phyloP scores from a whole-genome alignment of 1,284 basidiomycete genomes.

The Chiua sp. region DNA sequence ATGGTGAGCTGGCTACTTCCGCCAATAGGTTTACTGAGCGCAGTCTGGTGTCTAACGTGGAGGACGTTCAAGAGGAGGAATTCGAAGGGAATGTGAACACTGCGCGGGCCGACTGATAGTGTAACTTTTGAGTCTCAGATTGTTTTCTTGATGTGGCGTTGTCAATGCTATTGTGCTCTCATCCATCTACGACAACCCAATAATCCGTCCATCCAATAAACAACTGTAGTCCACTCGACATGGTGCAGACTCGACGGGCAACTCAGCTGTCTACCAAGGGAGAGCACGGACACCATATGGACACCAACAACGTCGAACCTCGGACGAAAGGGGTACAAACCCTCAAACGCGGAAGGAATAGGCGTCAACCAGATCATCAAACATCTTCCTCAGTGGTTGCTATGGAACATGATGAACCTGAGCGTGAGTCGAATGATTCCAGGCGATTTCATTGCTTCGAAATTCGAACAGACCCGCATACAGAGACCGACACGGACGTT shows the following conservation, averaged over 20 bases:
- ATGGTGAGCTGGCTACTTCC: slow-evolving; percentile 84
- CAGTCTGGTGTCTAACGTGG: slow-evolving; percentile 27
- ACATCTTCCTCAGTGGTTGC: too few relatives aligned
- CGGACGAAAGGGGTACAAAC: background rate
- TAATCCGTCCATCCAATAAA: background rate
- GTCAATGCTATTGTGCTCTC: background rate
- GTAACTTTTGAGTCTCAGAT: too few relatives aligned
- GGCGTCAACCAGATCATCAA: background rate
- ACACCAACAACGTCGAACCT: background rate
- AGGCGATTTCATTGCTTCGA: too few relatives aligned
- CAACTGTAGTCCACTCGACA: too few relatives aligned
- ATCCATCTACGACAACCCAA: background rate
- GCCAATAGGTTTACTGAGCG: slow-evolving; percentile 61
- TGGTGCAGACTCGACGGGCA: slow-evolving; percentile 23
- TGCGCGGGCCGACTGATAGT: background rate
- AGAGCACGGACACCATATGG: too few relatives aligned
- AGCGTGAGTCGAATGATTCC: slow-evolving; percentile 13
- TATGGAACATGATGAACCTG: background rate
- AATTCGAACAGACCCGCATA: background rate
- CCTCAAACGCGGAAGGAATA: slow-evolving; percentile 18
- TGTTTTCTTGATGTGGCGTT: too few relatives aligned
- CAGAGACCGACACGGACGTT: slow-evolving; percentile 1
- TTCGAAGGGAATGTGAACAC: slow-evolving; percentile 4
- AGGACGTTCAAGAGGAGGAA: slow-evolving; percentile 22
- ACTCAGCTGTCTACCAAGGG: slow-evolving; percentile 3